phyloP scores from a whole-genome alignment of 2,329 filamentous ascomycete genomes.

The Fusarium scirpi region DNA sequence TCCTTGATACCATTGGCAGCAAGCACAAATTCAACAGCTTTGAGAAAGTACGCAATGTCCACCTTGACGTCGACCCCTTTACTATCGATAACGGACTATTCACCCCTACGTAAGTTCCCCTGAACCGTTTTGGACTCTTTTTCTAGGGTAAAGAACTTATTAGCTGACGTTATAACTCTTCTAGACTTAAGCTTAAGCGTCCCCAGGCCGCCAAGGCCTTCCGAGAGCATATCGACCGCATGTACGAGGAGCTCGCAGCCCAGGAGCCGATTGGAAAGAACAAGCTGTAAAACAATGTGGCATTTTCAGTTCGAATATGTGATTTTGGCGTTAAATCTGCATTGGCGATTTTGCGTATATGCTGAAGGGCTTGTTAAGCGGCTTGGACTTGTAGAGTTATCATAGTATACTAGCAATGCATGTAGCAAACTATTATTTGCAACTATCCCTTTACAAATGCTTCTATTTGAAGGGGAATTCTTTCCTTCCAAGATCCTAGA shows the following conservation, averaged over 20 bases:
- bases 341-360: conserved; percentile 7
- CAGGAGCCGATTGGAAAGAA: conserved; percentile 32
- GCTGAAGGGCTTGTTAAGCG: conserved; percentile 17
- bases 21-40: conserved; percentile 92
- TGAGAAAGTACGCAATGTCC: conserved; percentile 81
- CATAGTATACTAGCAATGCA: conserved; percentile 10
- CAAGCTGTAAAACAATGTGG: conserved; percentile 43
- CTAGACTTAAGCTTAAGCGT: conserved; percentile 70
- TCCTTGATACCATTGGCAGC: conserved; percentile 82
- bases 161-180: conserved; percentile 24
- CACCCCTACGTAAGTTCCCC: conserved; percentile 81
- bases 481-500: neutral
- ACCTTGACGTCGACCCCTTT: conserved; percentile 88
- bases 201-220: conserved; percentile 67
- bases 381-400: conserved; percentile 26
- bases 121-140: neutral
- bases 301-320: conserved; percentile 1
- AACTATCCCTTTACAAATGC: neutral
- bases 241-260: conserved; percentile 65
- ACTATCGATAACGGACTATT: conserved; percentile 91
- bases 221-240: conserved; percentile 63
- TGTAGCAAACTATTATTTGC: neutral
- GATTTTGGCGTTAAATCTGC: conserved; percentile 17
- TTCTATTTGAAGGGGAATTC: neutral
- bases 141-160: neutral